A percentile compares a stretch with the other conserved stretches of the same genome.
Evolutionary conservation across 2,329 filamentous ascomycete species (phyloP).

Genomic region (Penicillium hordei): DNA sequence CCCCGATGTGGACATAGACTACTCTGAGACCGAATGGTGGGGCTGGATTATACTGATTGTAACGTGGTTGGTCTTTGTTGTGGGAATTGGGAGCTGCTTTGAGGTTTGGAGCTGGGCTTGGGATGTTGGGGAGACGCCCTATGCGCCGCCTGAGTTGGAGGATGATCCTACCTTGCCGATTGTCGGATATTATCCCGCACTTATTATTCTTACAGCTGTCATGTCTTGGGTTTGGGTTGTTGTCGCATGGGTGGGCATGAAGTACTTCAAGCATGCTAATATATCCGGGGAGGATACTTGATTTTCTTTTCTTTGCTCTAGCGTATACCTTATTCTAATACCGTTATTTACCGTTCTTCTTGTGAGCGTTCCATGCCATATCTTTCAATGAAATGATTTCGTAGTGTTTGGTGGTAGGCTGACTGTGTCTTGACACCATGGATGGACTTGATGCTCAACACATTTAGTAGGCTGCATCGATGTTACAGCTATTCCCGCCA

Average conservation of each 20-base stretch:
- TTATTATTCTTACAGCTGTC: constrained; percentile 88
- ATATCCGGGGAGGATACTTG: constrained; percentile 64
- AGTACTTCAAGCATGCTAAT: constrained; percentile 97
- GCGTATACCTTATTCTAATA: constrained; percentile 4
- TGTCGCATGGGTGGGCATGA: constrained; percentile 98
- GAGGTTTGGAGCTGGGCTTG: constrained; percentile 98
- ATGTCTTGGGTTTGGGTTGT: constrained; percentile 99
- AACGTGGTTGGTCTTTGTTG: constrained; percentile 94
- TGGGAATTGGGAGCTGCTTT: constrained; percentile 93
- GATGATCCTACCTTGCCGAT: constrained; percentile 94
- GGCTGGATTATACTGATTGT: constrained; percentile 88
- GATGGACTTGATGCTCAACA: background rate
- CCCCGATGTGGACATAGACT: constrained; percentile 67
- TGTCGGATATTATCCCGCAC: constrained; percentile 91
- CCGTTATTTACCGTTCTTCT: too few species aligned
- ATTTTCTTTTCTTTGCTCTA: constrained; percentile 8
- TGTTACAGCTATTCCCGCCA: background rate
- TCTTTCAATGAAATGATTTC: background rate
- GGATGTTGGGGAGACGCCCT: constrained; percentile 95
- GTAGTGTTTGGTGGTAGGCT: background rate
- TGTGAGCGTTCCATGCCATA: background rate
- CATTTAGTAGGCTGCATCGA: background rate
- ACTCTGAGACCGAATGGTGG: constrained; percentile 96
- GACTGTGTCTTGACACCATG: background rate
- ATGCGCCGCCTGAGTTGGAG: constrained; percentile 90